Evolutionary conservation across 345 rosid genomes (phyloP).

Genomic region (Ceriops zippeliana): DNA sequence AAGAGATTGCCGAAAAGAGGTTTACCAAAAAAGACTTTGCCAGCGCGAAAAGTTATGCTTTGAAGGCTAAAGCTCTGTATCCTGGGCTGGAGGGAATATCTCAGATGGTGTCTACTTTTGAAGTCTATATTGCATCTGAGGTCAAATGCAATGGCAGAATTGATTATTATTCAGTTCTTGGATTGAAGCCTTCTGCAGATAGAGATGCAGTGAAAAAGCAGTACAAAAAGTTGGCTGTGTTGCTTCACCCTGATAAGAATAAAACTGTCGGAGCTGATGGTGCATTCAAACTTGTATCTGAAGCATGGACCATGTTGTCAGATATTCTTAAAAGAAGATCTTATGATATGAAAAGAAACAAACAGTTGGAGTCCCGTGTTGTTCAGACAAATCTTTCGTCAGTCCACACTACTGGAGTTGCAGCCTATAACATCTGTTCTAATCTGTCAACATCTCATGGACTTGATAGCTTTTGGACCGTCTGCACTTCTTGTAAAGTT

Average conservation of each 20-base stretch:
- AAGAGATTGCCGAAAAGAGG: slow-evolving; percentile 80
- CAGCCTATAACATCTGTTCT: slow-evolving; percentile 46
- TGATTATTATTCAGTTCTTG: slow-evolving; percentile 82
- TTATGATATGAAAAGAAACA: slow-evolving; percentile 48
- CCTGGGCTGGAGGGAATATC: slow-evolving; percentile 87
- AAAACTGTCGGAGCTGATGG: slow-evolving; percentile 94
- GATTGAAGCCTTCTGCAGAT: slow-evolving; percentile 85
- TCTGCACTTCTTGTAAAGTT: slow-evolving; percentile 95
- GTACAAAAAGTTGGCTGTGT: slow-evolving; percentile 83
- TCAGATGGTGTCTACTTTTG: slow-evolving; percentile 89
- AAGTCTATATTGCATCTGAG: slow-evolving; percentile 83
- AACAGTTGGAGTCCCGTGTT: slow-evolving; percentile 32
- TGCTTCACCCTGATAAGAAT: slow-evolving; percentile 95
- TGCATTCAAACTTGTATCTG: slow-evolving; percentile 89
- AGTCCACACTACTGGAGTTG: slow-evolving; percentile 40
- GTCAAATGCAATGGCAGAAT: slow-evolving; percentile 54
- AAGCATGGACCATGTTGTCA: slow-evolving; percentile 84
- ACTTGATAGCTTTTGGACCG: slow-evolving; percentile 96
- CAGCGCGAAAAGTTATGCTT: slow-evolving; percentile 72
- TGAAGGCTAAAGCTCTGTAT: slow-evolving; percentile 67
- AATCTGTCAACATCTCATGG: slow-evolving; percentile 48
- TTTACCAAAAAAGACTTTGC: slow-evolving; percentile 74
- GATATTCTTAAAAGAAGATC: slow-evolving; percentile 65
- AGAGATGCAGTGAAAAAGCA: slow-evolving; percentile 83
- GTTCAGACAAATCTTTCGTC: slow-evolving; percentile 43